These are phyloP conservation scores for Senna siamea DNA, from an alignment of 306 rosid species.

Conservation along the genomic window DNA sequence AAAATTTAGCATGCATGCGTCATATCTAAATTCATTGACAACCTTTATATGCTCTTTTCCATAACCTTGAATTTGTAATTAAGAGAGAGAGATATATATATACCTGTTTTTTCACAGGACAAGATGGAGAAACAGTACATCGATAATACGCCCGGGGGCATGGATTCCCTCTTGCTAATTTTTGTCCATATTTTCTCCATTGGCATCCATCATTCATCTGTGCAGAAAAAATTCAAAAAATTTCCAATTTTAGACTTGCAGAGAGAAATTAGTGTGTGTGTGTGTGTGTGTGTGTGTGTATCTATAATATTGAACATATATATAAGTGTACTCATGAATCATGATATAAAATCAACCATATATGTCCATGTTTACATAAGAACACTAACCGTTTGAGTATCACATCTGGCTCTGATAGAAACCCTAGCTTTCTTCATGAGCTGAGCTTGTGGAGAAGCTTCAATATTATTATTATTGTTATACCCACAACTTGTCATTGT, in stretches of 20 bases:
- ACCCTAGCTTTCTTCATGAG: conserved; percentile 67
- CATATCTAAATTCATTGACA: no score
- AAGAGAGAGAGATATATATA: no score
- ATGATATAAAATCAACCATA: neutral
- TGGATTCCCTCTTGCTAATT: conserved; percentile 83
- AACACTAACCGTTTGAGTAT: conserved; percentile 63
- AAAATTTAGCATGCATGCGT: no score
- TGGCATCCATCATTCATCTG: conserved; percentile 88
- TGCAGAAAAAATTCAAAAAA: neutral
- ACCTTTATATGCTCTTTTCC: no score
- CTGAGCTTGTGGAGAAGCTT: conserved; percentile 43
- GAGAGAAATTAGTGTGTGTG: neutral
- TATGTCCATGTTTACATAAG: neutral
- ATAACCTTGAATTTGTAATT: no score
- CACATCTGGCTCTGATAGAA: conserved; percentile 74
- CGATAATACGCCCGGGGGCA: conserved; percentile 81
- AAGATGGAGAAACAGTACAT: conserved; percentile 67
- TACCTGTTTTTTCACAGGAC: conserved; percentile 84
- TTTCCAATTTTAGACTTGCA: neutral
- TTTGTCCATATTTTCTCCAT: conserved; percentile 91
- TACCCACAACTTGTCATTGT: no score
- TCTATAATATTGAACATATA: no score
- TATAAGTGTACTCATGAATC: neutral
- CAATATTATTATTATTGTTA: conserved; percentile 44
- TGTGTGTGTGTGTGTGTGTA: no score